Base-by-base conservation (phyloP, 306 rosid species). In the Vachellia collinsii region DNA sequence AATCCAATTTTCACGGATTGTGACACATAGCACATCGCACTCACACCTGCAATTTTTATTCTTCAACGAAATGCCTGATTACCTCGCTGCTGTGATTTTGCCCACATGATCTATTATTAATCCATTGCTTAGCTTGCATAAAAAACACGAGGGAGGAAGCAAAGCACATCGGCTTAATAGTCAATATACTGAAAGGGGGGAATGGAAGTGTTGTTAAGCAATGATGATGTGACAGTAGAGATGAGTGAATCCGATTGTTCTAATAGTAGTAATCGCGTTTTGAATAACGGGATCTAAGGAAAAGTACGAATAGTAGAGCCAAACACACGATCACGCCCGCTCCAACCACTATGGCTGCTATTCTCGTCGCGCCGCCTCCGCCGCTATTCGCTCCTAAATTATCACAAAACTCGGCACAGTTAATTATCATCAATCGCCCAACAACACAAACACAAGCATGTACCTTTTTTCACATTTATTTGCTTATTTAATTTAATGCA, bases 271-370 rank as follows among this genome's bases (percentile, higher is more conserved):
- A 82, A 3, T 91, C 97, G 3, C 70, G 83, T 79, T 88, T 93
- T 80, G 80, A 90, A 5, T 77, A 77, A 36, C 90, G 85, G 66
- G 95, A 89, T 75, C 51, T 88, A 85, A 89, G 22, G 73, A 85
- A 37, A 54, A 86, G 53, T 0, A 86, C 5, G 63, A 91, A 74
- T 29, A 91, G 67, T 76, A 87, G 16, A 16, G 77, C 95, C 25
- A 90, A 1, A 29, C 37, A 8, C 74, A 90, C 12, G 63, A 84
- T 88, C 34, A 89, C 93, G 36, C 72, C 92, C 8, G 88, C 97
- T 84, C 92, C 99, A 44, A 82, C 79, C 61, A 92, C 11, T 73
- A 93, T 89, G 20, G 95, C 97, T 25, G 82, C 42, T 50, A 70
- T 20, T 81, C 78, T 92, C 58, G 74, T 47, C 3, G 63, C 72